These are phyloP conservation scores for Artomyces pyxidatus DNA, from an alignment of 768 basidiomycete genomes.

Conservation along the genomic window DNA sequence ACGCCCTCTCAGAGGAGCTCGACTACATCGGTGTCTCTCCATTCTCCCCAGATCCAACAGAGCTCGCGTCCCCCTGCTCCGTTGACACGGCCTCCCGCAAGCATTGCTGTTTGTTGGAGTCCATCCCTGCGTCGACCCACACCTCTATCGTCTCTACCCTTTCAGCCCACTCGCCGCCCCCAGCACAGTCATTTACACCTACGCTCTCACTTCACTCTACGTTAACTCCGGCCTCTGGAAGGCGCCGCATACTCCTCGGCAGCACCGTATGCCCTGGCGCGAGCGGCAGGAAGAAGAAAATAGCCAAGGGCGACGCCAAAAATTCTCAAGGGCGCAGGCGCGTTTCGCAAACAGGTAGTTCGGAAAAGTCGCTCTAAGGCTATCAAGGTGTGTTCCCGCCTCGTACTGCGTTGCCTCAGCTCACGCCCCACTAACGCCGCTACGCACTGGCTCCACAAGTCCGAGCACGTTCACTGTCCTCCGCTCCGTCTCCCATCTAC, in stretches of 20 bases:
- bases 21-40: constrained; percentile 58
- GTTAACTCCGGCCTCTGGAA: constrained; percentile 86
- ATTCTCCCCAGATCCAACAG: constrained; percentile 20
- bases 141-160: constrained; percentile 74
- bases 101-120: constrained; percentile 76
- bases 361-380: constrained; percentile 88
- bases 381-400: constrained; percentile 54
- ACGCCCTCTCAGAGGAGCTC: constrained; percentile 58
- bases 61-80: constrained; percentile 30
- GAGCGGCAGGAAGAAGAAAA: constrained; percentile 64
- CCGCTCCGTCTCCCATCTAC: constrained; percentile 76
- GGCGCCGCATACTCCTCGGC: constrained; percentile 81
- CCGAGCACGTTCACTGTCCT: constrained; percentile 89
- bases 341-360: constrained; percentile 78
- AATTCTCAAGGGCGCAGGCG: constrained; percentile 66
- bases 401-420: not conserved
- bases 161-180: constrained; percentile 48
- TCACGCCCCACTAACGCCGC: constrained; percentile 48
- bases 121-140: constrained; percentile 69
- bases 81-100: constrained; percentile 69
- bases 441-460: constrained; percentile 91
- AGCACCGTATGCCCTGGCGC: constrained; percentile 81
- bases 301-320: constrained; percentile 53
- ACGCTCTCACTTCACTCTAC: constrained; percentile 75
- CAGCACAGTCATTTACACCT: constrained; percentile 55